Conservation (phyloP, 106 monocot genomes). For the Ottelia alismoides region DNA sequence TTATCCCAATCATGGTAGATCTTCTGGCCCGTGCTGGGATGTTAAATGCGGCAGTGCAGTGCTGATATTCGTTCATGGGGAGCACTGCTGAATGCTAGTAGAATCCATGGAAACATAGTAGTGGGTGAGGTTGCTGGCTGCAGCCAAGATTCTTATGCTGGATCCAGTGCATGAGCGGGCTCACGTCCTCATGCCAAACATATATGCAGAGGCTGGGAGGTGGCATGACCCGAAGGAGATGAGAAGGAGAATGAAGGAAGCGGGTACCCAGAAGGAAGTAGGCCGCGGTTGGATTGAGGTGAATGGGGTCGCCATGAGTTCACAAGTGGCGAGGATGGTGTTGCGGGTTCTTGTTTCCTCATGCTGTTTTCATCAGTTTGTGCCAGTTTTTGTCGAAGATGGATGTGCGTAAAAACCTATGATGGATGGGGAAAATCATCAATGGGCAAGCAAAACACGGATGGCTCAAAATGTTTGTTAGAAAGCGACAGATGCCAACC, state of each 20-base stretch:
- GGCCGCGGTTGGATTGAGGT: slow-evolving; percentile 27
- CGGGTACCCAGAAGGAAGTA: slow-evolving; percentile 10
- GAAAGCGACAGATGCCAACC: too few species aligned
- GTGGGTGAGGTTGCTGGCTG: slow-evolving; percentile 8
- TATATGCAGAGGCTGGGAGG: slow-evolving; percentile 12
- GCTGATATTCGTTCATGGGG: slow-evolving; percentile 12
- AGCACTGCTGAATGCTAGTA: slow-evolving; percentile 22
- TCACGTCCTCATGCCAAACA: slow-evolving; percentile 24
- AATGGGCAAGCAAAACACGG: too few species aligned
- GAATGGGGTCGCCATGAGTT: slow-evolving; percentile 16
- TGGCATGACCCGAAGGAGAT: slow-evolving; percentile 2
- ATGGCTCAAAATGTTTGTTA: too few species aligned
- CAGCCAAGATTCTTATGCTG: slow-evolving; percentile 4
- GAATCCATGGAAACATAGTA: slow-evolving; percentile 6
- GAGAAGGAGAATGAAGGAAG: slow-evolving; percentile 16
- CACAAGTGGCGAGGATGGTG: slow-evolving; percentile 15
- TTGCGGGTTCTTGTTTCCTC: too few species aligned
- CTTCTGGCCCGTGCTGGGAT: slow-evolving; percentile 19
- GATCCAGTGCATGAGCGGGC: slow-evolving; percentile 11
- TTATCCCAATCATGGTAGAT: slow-evolving; percentile 16
- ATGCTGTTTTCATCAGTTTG: too few species aligned
- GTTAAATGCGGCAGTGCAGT: slow-evolving; percentile 9
- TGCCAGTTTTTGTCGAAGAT: too few species aligned
- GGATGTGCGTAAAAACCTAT: too few species aligned
- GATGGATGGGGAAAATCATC: too few species aligned